Percentiles rank a stretch among this genome's conserved stretches.
These are phyloP conservation scores for Eucalyptus sp. DNA, from an alignment of 345 rosid genomes.

Conservation along the genomic window DNA sequence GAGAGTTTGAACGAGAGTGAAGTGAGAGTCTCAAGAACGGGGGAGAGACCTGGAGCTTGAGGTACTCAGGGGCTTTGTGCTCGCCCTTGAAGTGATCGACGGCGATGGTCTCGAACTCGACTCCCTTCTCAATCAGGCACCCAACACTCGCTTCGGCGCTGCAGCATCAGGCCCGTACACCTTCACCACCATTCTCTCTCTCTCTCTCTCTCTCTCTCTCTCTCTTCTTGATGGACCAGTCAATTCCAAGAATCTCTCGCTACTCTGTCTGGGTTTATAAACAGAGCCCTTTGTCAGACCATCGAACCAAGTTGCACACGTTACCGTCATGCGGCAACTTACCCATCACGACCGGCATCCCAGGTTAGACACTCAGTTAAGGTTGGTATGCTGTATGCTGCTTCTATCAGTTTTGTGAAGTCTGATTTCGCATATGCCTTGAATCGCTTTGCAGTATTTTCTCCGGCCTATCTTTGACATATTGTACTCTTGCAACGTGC, in stretches of 20 bases:
- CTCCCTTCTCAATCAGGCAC: slow-evolving; percentile 43
- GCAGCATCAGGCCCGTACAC: slow-evolving; percentile 47
- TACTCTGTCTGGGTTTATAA: background rate
- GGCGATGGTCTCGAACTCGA: slow-evolving; percentile 43
- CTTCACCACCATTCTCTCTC: slow-evolving; percentile 42
- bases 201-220: background rate
- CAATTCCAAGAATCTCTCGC: background rate
- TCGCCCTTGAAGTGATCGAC: slow-evolving; percentile 60
- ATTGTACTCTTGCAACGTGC: background rate
- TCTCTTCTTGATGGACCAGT: background rate
- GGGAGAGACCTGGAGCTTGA: slow-evolving; percentile 39
- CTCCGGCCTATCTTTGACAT: background rate
- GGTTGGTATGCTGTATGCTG: background rate
- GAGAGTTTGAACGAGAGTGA: background rate
- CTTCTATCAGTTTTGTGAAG: background rate
- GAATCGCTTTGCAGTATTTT: background rate
- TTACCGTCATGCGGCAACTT: background rate
- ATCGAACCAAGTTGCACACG: background rate
- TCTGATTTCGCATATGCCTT: background rate
- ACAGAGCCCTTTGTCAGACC: background rate
- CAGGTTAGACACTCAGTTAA: background rate
- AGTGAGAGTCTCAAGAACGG: background rate
- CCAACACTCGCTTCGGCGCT: slow-evolving; percentile 42
- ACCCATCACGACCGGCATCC: background rate
- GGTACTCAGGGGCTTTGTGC: slow-evolving; percentile 37